Conservation (phyloP, 352 stramenopile genomes). For the Pythium rhizo-oryzae region DNA sequence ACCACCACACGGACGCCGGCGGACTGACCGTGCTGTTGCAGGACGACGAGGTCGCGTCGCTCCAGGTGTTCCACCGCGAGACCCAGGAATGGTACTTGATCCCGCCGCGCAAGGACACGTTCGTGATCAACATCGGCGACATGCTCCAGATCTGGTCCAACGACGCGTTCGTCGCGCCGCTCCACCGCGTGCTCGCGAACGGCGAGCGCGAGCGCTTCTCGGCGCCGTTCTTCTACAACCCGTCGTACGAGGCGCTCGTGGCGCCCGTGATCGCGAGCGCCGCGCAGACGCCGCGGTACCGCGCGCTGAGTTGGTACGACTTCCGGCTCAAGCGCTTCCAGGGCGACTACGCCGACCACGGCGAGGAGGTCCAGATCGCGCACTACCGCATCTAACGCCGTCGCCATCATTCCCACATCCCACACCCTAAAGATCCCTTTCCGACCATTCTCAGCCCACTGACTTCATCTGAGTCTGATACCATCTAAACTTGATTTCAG, state of each 20-base stretch:
- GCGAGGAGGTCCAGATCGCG: constrained; percentile 92
- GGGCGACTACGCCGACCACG: constrained; percentile 91
- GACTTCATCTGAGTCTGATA: constrained; percentile 6
- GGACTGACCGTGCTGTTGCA: constrained; percentile 67
- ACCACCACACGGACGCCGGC: constrained; percentile 66
- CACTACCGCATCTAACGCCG: constrained; percentile 61
- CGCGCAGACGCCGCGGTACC: constrained; percentile 55
- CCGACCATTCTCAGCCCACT: neutral
- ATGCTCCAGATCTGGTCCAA: constrained; percentile 68
- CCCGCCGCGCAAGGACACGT: constrained; percentile 44
- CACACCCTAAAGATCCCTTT: neutral
- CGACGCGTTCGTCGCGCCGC: constrained; percentile 48
- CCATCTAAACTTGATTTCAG: neutral
- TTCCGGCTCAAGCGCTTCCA: constrained; percentile 88
- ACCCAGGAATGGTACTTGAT: constrained; percentile 56
- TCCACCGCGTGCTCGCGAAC: constrained; percentile 56
- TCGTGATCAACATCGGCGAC: constrained; percentile 70
- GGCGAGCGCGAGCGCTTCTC: constrained; percentile 46
- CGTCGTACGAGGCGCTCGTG: constrained; percentile 62
- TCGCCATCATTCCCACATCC: constrained; percentile 1
- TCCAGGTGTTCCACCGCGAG: constrained; percentile 57
- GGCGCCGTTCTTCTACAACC: constrained; percentile 71
- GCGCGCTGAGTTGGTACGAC: constrained; percentile 87
- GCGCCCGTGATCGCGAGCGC: constrained; percentile 54
- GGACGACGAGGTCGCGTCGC: constrained; percentile 58